Evolutionary conservation across 805 yeast species (phyloP).

Genomic region (Candida koratica): DNA sequence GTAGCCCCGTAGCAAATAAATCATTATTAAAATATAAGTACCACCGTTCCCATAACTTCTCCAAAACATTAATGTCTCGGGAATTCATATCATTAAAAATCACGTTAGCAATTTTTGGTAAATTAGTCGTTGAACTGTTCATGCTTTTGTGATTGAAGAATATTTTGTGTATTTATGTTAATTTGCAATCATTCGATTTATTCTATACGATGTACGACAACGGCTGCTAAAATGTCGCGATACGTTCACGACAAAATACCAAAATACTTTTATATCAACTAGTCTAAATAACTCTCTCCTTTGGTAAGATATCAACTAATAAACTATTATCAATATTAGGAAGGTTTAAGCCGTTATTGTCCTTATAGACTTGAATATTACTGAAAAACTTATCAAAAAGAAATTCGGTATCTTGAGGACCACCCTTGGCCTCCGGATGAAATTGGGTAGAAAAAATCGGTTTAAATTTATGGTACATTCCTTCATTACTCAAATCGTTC

Average conservation of each 20-base stretch:
- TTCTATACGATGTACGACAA: conserved; percentile 8
- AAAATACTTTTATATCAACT: background rate
- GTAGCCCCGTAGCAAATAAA: conserved; percentile 83
- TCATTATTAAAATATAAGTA: conserved; percentile 84
- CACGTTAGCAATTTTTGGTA: no score
- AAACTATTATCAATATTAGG: conserved; percentile 46
- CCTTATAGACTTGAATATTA: conserved; percentile 55
- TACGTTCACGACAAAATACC: background rate
- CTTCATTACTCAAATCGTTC: conserved; percentile 96
- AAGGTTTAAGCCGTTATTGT: conserved; percentile 34
- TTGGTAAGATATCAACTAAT: conserved; percentile 60
- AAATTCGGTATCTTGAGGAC: conserved; percentile 90
- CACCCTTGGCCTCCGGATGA: conserved; percentile 99
- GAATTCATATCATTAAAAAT: conserved; percentile 9
- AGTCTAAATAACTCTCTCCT: conserved; percentile 52
- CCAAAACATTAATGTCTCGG: conserved; percentile 31
- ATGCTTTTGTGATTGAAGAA: no score
- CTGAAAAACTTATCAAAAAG: conserved; percentile 86
- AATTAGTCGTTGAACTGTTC: no score
- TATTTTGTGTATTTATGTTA: no score
- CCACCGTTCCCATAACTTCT: conserved; percentile 85
- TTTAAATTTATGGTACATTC: conserved; percentile 82
- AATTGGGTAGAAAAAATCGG: conserved; percentile 97
- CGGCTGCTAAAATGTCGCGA: background rate
- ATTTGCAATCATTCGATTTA: conserved; percentile 14